These are phyloP conservation scores for Heracleum sosnowskyi DNA, from an alignment of 129 eudicot genomes.

Conservation along the genomic window DNA sequence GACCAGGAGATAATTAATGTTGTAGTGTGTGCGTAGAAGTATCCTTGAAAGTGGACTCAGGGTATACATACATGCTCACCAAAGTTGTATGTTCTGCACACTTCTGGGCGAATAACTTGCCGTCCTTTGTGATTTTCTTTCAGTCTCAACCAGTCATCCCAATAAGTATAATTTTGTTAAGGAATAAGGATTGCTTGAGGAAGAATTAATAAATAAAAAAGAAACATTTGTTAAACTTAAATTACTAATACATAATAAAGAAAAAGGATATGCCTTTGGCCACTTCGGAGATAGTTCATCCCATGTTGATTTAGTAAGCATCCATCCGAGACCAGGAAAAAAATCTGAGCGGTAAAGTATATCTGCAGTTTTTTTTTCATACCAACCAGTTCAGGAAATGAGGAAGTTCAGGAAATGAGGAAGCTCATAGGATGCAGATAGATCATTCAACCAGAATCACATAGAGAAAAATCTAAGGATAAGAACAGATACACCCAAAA, in stretches of 20 bases:
- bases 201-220: background rate
- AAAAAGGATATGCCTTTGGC: slow-evolving; percentile 99
- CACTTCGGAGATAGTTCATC: slow-evolving; percentile 95
- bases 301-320: slow-evolving; percentile 88
- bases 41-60: slow-evolving; percentile 9
- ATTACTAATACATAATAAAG: slow-evolving; percentile 7
- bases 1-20: background rate
- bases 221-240: slow-evolving; percentile 5
- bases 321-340: slow-evolving; percentile 99
- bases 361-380: slow-evolving; percentile 44
- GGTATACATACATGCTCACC: slow-evolving; percentile 88
- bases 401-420: background rate
- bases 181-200: slow-evolving; percentile 38
- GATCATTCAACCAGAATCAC: background rate
- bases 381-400: background rate
- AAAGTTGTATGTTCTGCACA: slow-evolving; percentile 93
- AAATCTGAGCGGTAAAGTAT: slow-evolving; percentile 89
- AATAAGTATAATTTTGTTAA: slow-evolving; percentile 78
- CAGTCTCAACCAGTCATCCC: slow-evolving; percentile 98
- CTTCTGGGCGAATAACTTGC: slow-evolving; percentile 92
- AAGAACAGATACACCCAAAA: background rate
- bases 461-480: background rate
- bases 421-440: background rate
- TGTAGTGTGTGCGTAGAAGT: background rate
- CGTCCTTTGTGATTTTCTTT: slow-evolving; percentile 84